A percentile compares a stretch with the other conserved stretches of the same genome.
phyloP scores from a whole-genome alignment of 1,284 basidiomycete genomes.

The Heliocybe sulcata region DNA sequence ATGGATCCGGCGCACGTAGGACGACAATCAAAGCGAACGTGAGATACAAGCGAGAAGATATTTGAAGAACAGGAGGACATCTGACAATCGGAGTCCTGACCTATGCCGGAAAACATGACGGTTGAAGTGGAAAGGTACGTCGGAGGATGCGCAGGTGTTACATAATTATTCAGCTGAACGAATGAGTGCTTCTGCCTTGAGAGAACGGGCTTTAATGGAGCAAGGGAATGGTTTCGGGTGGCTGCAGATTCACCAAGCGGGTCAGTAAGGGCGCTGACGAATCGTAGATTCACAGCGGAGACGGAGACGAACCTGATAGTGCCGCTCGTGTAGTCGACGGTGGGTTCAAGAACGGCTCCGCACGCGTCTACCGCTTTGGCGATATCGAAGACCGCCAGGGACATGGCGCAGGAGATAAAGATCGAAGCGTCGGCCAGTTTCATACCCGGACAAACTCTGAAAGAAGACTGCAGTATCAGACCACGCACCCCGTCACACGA shows the following conservation, averaged over 20 bases:
- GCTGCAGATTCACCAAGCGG: constrained; percentile 7
- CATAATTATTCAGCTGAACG: constrained; percentile 1
- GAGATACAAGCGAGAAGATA: background rate
- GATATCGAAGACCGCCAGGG: constrained; percentile 24
- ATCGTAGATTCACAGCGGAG: background rate
- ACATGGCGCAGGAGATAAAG: constrained; percentile 21
- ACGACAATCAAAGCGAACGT: background rate
- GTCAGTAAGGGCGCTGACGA: background rate
- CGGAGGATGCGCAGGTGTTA: background rate
- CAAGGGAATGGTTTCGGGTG: constrained; percentile 25
- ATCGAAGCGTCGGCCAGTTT: constrained; percentile 25
- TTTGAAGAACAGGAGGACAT: background rate
- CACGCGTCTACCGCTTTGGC: constrained; percentile 19
- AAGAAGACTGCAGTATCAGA: background rate
- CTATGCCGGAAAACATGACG: no score
- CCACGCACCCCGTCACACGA: background rate
- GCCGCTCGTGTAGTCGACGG: constrained; percentile 15
- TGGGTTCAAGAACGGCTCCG: background rate
- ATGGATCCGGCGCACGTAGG: background rate
- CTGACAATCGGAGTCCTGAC: background rate
- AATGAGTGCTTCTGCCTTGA: constrained; percentile 16
- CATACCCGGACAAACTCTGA: constrained; percentile 15
- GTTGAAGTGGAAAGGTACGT: background rate
- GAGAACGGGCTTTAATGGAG: constrained; percentile 21
- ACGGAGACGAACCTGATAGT: constrained; percentile 16